A percentile compares a stretch with the other conserved stretches of the same genome.
phyloP scores from a whole-genome alignment of 805 yeast genomes.

The Phaffomyces opuntiae region DNA sequence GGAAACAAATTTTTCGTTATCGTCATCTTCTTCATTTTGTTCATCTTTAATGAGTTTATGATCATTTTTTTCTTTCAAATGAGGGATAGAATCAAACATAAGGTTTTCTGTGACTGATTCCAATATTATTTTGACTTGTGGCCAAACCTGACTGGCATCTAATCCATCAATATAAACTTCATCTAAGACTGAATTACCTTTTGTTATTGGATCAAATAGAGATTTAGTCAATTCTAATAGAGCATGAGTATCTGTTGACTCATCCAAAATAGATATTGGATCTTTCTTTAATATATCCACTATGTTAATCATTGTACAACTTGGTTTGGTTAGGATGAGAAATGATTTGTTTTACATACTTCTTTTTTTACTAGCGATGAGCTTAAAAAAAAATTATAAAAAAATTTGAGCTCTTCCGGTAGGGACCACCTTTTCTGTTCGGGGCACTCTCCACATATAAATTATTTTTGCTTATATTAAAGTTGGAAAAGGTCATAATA shows the following conservation, averaged over 20 bases:
- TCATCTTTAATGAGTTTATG: constrained; percentile 11
- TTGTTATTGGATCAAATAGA: constrained; percentile 21
- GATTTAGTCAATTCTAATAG: constrained; percentile 16
- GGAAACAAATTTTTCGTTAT: constrained; percentile 2
- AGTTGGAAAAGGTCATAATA: no score
- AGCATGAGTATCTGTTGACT: constrained; percentile 1
- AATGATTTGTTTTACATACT: background rate
- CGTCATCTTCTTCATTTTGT: constrained; percentile 15
- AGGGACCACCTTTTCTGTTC: background rate
- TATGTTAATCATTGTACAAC: constrained; percentile 3
- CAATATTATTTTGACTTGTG: constrained; percentile 78
- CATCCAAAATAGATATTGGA: constrained; percentile 5
- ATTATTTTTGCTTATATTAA: no score
- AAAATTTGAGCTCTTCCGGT: constrained; percentile 1
- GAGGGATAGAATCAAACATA: constrained; percentile 48
- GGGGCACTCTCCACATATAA: background rate
- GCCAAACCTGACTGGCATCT: constrained; percentile 89
- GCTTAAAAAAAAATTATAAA: constrained; percentile 3
- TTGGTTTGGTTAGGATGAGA: background rate
- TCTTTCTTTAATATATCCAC: constrained; percentile 6
- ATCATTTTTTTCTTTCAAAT: constrained; percentile 29
- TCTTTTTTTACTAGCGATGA: constrained; percentile 3
- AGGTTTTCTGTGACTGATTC: constrained; percentile 69
- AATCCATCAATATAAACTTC: constrained; percentile 80
- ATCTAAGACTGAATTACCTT: constrained; percentile 53